phyloP scores from a whole-genome alignment of 192 early-diverging fungal genomes.

The Coemansia erecta region DNA sequence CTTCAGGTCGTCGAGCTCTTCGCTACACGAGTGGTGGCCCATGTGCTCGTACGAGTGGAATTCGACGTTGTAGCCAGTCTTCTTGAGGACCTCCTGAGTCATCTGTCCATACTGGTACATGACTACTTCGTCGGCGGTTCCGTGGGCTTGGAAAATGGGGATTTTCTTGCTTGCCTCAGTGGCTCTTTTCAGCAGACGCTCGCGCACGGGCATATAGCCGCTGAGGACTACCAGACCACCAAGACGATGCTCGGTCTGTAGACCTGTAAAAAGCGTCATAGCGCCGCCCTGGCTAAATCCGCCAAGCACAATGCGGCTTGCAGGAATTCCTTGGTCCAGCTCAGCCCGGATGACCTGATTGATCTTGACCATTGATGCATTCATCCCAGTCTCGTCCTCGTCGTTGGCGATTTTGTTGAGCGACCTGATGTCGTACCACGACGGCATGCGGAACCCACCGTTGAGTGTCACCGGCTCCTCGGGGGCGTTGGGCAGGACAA shows the following conservation, averaged over 20 bases:
- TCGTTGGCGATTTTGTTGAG: constrained; percentile 50
- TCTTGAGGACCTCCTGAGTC: constrained; percentile 61
- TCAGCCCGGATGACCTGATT: constrained; percentile 67
- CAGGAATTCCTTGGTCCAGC: constrained; percentile 72
- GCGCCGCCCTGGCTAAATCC: constrained; percentile 95
- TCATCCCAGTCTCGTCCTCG: constrained; percentile 75
- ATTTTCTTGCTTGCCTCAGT: constrained; percentile 63
- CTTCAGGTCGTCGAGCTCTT: constrained; percentile 72
- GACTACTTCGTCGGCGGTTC: constrained; percentile 73
- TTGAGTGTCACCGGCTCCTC: constrained; percentile 72
- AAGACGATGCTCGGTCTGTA: constrained; percentile 68
- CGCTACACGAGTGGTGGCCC: constrained; percentile 65
- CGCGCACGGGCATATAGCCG: constrained; percentile 71
- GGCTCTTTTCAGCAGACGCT: constrained; percentile 47
- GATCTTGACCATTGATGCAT: constrained; percentile 58
- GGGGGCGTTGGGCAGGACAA: constrained; percentile 84
- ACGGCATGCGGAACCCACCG: constrained; percentile 76
- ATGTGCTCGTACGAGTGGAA: constrained; percentile 81
- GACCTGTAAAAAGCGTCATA: constrained; percentile 65
- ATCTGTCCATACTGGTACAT: constrained; percentile 69
- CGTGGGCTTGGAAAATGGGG: constrained; percentile 86
- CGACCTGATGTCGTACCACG: constrained; percentile 83
- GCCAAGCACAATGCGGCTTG: constrained; percentile 83
- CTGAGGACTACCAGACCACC: constrained; percentile 73
- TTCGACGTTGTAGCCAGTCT: constrained; percentile 60